A percentile compares a stretch with the other conserved stretches of the same genome.
phyloP scores from a whole-genome alignment of 2,329 filamentous ascomycete species.

The Arthrinium phaeospermum region DNA sequence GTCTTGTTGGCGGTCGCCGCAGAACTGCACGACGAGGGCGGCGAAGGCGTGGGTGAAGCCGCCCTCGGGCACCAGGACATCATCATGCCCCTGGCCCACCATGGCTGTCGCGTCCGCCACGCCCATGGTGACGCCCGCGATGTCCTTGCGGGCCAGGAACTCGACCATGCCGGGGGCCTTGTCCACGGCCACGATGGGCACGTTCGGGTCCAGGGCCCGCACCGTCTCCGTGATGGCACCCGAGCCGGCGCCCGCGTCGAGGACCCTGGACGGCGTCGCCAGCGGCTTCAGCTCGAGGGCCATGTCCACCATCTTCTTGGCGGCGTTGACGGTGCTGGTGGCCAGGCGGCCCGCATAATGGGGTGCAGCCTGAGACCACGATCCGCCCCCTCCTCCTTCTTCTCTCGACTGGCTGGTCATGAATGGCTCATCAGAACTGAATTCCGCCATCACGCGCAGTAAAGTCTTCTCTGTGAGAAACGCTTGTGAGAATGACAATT shows the following conservation, averaged over 20 bases:
- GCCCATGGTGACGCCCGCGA: neutral
- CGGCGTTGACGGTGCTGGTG: neutral
- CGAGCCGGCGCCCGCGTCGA: constrained; percentile 4
- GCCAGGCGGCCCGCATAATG: neutral
- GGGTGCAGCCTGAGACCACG: neutral
- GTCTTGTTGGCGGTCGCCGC: no score
- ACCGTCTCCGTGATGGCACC: constrained; percentile 4
- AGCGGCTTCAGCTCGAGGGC: neutral
- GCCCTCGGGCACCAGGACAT: neutral
- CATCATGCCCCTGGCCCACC: neutral
- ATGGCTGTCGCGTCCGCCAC: neutral
- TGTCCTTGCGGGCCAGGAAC: neutral
- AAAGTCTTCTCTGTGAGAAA: neutral
- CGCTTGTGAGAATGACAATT: no score
- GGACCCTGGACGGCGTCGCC: neutral
- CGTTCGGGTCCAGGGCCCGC: neutral
- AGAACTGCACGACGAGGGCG: no score
- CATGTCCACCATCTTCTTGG: neutral
- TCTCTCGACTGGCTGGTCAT: neutral
- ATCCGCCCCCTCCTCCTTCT: neutral
- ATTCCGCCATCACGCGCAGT: neutral
- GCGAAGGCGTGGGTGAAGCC: no score
- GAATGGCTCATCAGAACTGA: neutral
- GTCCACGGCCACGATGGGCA: constrained; percentile 1
- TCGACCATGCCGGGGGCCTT: neutral